Percentiles rank a stretch among this genome's conserved stretches.
Conservation (phyloP, 2,329 filamentous ascomycete species). For the Xylariaceae sp. region DNA sequence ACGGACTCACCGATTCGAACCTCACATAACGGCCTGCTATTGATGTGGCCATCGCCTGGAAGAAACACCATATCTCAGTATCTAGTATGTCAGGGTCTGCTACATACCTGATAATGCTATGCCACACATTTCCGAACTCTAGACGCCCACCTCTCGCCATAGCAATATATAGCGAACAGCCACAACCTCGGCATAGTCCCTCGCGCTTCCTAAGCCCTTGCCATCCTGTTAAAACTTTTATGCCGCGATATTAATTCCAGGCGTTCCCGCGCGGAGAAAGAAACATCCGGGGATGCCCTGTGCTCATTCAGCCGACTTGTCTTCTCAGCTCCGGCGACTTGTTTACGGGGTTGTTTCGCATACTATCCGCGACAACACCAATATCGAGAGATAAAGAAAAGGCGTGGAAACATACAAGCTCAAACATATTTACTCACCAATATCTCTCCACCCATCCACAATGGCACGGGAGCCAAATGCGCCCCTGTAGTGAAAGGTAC, state of each 20-base stretch:
- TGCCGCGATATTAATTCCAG: background rate
- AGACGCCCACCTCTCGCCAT: background rate
- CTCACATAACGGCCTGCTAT: no score
- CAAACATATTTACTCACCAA: no score
- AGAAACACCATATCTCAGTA: background rate
- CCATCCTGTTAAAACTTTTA: background rate
- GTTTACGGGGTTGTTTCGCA: no score
- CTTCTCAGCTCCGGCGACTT: no score
- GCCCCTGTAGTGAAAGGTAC: no score
- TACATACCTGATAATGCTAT: background rate
- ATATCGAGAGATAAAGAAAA: no score
- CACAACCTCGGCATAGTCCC: background rate
- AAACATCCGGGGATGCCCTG: background rate
- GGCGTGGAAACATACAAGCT: no score
- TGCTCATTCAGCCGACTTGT: background rate
- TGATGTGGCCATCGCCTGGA: background rate
- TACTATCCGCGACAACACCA: no score
- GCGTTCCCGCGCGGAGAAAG: no score
- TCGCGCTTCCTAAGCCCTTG: background rate
- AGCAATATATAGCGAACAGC: background rate
- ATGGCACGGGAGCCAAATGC: no score
- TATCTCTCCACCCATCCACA: no score
- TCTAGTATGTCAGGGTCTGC: background rate
- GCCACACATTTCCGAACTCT: background rate
- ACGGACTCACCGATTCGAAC: no score